phyloP scores from a whole-genome alignment of 2,329 filamentous ascomycete genomes.

The Sarocladiaceae sp. region DNA sequence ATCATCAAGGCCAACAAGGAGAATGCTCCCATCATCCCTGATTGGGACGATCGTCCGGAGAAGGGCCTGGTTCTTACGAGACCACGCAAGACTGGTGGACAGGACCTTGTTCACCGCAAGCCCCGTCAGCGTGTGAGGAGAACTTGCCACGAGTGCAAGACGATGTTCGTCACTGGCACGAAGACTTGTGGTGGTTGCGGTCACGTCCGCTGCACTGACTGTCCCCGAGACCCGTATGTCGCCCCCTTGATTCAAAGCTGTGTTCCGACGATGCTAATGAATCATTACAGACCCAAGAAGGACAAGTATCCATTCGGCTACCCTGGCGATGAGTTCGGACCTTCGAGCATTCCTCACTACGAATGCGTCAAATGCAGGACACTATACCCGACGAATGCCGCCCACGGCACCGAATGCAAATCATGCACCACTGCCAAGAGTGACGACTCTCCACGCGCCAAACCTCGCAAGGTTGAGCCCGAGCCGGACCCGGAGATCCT shows the following conservation, averaged over 20 bases:
- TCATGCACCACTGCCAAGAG: constrained; percentile 60
- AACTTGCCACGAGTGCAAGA: constrained; percentile 70
- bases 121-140: constrained; percentile 70
- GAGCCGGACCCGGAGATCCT: constrained; percentile 59
- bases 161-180: constrained; percentile 52
- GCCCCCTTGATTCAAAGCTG: constrained; percentile 6
- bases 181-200: constrained; percentile 66
- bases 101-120: constrained; percentile 68
- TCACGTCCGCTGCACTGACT: constrained; percentile 74
- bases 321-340: constrained; percentile 59
- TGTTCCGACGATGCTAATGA: constrained; percentile 4
- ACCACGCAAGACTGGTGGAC: constrained; percentile 61
- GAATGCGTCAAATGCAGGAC: constrained; percentile 61
- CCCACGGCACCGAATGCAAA: constrained; percentile 50
- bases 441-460: constrained; percentile 52
- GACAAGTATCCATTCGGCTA: constrained; percentile 68
- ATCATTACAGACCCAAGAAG: constrained; percentile 55
- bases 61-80: constrained; percentile 54
- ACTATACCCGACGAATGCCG: constrained; percentile 47
- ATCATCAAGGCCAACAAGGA: constrained; percentile 52
- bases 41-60: constrained; percentile 40
- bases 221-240: constrained; percentile 74
- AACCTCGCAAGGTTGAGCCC: constrained; percentile 56
- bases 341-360: constrained; percentile 47
- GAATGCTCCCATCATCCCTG: constrained; percentile 48